Base-by-base conservation (phyloP, 495 filamentous ascomycete species). In the Penicillium pulvis region DNA sequence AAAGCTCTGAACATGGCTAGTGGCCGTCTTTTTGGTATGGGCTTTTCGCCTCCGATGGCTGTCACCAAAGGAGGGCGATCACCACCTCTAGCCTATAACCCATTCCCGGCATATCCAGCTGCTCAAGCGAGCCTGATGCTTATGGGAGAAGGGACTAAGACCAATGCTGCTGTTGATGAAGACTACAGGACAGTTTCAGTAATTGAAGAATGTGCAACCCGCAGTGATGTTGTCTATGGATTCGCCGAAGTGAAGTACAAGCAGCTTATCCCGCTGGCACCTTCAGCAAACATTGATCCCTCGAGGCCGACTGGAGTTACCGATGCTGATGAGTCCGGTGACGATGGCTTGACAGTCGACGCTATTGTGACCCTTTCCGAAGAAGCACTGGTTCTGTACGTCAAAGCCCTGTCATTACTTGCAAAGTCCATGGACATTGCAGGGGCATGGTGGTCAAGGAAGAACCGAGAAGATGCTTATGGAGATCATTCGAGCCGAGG, bases 231-330 rank as follows among this genome's bases (percentile, higher is more conserved):
- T 31, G 92, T 98, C 1, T 98, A 90, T 69, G 91, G 91, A 20
- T 97, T 98, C 74, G 94, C 94, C 10, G 94, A 98, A 72, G 93
- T 98, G 59, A 98, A 98, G 74, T 97, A 93, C 76, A 94, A 94
- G 72, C 94, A 98, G 67, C 82, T 98, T 33, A 83, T 98, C 12
- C 94, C 94, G 6, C 71, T 94, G 24, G 86, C 90, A 6, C 94
- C 93, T 14, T 92, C 88, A 0, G 85, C 83, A 61, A 75, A 83
- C 55, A 65, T 76, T 28, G 82, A 84, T 16, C 71, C 71, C 45
- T 53, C 73, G 16, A 67, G 72, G 66, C 57, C 68, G 8, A 64
- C 57, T 23, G 54, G 61, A 30, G 10, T 59, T 39, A 72, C 79
- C 47, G 66, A 72, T 31, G 52, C 63, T 31, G 68, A 82, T 58